phyloP scores from a whole-genome alignment of 2,329 filamentous ascomycete genomes.

The Eutypa lata region DNA sequence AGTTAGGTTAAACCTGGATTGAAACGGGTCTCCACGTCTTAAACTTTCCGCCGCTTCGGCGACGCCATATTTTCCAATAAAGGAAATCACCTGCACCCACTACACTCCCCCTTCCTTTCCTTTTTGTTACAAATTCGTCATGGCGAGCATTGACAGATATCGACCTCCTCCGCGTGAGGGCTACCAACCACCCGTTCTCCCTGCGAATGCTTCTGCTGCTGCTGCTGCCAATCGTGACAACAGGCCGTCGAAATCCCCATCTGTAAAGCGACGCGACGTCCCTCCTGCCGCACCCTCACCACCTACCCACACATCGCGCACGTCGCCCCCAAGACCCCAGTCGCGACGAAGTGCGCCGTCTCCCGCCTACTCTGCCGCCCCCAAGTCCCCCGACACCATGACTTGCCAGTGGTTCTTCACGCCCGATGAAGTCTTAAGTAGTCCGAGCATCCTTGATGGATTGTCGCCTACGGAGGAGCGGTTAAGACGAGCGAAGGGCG shows the following conservation, averaged over 20 bases:
- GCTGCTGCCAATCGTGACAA: constrained; percentile 34
- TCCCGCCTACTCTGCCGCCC: constrained; percentile 37
- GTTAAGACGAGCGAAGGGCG: constrained; percentile 78
- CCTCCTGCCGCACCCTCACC: constrained; percentile 62
- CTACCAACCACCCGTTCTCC: constrained; percentile 51
- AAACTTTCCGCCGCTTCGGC: neutral
- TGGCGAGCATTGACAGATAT: constrained; percentile 61
- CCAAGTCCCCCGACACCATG: constrained; percentile 33
- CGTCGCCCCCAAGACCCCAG: constrained; percentile 45
- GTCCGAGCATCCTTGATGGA: constrained; percentile 82
- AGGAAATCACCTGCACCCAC: neutral
- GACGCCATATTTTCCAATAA: constrained; percentile 6
- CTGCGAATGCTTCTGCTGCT: constrained; percentile 31
- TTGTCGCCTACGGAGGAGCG: constrained; percentile 75
- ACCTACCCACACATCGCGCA: constrained; percentile 52
- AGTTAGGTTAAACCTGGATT: too few species aligned
- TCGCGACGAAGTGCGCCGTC: constrained; percentile 41
- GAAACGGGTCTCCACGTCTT: neutral
- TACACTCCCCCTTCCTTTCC: neutral
- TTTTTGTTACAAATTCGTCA: constrained; percentile 24
- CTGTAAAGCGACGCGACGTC: constrained; percentile 49
- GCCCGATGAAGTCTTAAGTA: constrained; percentile 74
- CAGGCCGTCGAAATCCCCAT: constrained; percentile 50
- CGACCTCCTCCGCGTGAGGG: constrained; percentile 51
- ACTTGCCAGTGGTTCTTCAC: constrained; percentile 84